Percentiles rank a stretch among this genome's conserved stretches.
Evolutionary conservation across 495 filamentous ascomycete genomes (phyloP).

Genomic region (Penicillium crystallinum): DNA sequence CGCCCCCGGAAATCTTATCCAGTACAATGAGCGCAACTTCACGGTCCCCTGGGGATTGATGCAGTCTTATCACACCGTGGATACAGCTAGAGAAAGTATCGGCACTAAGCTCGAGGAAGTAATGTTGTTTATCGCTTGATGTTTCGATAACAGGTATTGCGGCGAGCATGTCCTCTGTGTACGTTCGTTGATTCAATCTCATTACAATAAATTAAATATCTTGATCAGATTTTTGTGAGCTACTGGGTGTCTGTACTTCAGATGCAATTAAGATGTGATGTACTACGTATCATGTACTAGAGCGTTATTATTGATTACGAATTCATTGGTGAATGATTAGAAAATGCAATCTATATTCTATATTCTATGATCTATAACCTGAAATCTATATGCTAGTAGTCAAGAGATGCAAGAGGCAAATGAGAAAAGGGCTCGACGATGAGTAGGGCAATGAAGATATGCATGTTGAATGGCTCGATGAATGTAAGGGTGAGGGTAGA

Average conservation of each 20-base stretch:
- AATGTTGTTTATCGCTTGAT: too few species aligned
- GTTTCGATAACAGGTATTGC: too few species aligned
- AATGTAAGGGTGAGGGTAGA: neutral
- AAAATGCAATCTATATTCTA: neutral
- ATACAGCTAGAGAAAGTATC: neutral
- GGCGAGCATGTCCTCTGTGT: neutral
- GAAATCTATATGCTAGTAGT: neutral
- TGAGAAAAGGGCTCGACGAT: neutral
- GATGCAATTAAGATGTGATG: too few species aligned
- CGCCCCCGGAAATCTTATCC: neutral
- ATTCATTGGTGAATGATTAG: too few species aligned
- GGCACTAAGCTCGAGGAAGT: too few species aligned
- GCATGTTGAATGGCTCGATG: neutral
- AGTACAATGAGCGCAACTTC: neutral
- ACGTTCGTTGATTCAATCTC: too few species aligned
- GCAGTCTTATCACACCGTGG: neutral
- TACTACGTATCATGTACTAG: too few species aligned
- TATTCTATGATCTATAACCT: neutral
- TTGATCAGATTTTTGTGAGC: neutral
- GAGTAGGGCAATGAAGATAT: neutral
- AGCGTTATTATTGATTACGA: too few species aligned
- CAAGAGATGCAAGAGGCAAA: neutral
- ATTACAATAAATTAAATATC: too few species aligned
- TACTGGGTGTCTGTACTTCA: too few species aligned
- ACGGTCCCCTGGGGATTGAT: neutral